Conservation (phyloP, 345 rosid species). For the Lumnitzera littorea region DNA sequence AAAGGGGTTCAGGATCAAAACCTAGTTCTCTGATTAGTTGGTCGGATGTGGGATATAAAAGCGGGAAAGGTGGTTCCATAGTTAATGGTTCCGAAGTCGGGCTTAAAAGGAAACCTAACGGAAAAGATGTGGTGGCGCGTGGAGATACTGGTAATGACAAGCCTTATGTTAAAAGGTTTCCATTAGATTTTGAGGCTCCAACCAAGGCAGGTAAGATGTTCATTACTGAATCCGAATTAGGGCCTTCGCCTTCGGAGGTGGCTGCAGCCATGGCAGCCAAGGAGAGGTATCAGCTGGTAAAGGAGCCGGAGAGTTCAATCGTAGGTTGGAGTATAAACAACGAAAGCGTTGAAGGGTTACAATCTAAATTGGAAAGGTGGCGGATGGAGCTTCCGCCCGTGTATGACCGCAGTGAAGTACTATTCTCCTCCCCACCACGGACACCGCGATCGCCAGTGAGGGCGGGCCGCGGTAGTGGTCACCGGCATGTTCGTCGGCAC, state of each 20-base stretch:
- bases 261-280: slow-evolving; percentile 46
- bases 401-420: slow-evolving; percentile 31
- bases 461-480: slow-evolving; percentile 4
- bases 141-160: background rate
- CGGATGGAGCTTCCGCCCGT: slow-evolving; percentile 64
- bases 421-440: slow-evolving; percentile 25
- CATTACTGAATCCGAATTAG: slow-evolving; percentile 64
- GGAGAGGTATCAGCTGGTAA: slow-evolving; percentile 14
- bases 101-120: background rate
- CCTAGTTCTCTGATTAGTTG: slow-evolving; percentile 15
- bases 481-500: slow-evolving; percentile 28
- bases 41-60: slow-evolving; percentile 6
- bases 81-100: slow-evolving; percentile 4
- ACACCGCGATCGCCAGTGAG: slow-evolving; percentile 2
- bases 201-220: slow-evolving; percentile 12
- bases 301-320: slow-evolving; percentile 47
- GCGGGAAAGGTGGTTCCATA: background rate
- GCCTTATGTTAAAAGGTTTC: background rate
- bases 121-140: background rate
- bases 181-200: slow-evolving; percentile 11
- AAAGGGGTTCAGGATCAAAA: slow-evolving; percentile 3
- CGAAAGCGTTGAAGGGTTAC: slow-evolving; percentile 67
- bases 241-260: slow-evolving; percentile 88
- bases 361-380: slow-evolving; percentile 82
- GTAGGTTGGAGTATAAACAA: slow-evolving; percentile 48